phyloP scores from a whole-genome alignment of 2,329 filamentous ascomycete species.

The Alternaria sp. region DNA sequence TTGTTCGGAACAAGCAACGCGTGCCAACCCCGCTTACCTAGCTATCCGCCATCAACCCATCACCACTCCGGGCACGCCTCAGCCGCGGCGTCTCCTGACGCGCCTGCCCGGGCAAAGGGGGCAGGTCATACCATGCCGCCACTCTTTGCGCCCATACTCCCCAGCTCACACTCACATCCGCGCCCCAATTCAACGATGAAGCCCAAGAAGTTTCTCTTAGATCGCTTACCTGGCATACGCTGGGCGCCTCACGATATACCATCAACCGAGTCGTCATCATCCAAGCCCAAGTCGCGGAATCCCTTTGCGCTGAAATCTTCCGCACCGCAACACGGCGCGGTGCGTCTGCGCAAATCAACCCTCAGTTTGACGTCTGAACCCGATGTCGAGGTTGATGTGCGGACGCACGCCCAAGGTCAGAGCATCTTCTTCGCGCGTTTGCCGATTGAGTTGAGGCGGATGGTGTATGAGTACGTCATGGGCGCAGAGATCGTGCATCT shows the following conservation, averaged over 20 bases:
- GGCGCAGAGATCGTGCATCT: conserved; percentile 43
- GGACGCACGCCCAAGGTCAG: conserved; percentile 39
- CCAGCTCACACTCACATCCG: not conserved
- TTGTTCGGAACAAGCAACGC: conserved; percentile 29
- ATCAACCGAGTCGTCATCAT: conserved; percentile 6
- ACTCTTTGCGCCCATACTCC: not conserved
- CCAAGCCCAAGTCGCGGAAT: conserved; percentile 26
- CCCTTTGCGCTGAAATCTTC: conserved; percentile 20
- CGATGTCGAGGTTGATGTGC: conserved; percentile 35
- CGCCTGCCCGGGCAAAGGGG: not conserved
- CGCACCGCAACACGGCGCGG: not conserved
- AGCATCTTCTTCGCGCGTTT: conserved; percentile 42
- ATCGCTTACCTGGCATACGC: conserved; percentile 30
- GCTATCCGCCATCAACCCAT: conserved; percentile 4
- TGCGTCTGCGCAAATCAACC: conserved; percentile 30
- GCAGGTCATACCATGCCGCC: conserved; percentile 3
- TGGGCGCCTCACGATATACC: conserved; percentile 42
- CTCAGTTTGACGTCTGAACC: conserved; percentile 30
- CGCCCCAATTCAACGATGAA: conserved; percentile 14
- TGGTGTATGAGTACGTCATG: conserved; percentile 45
- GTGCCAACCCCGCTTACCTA: conserved; percentile 8
- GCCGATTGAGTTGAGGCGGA: conserved; percentile 41
- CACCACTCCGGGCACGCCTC: not conserved
- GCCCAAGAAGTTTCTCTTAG: conserved; percentile 11
- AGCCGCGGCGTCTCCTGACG: not conserved